Evolutionary conservation across 2,329 filamentous ascomycete genomes (phyloP).

Genomic region (Ceratocystis ficicola): DNA sequence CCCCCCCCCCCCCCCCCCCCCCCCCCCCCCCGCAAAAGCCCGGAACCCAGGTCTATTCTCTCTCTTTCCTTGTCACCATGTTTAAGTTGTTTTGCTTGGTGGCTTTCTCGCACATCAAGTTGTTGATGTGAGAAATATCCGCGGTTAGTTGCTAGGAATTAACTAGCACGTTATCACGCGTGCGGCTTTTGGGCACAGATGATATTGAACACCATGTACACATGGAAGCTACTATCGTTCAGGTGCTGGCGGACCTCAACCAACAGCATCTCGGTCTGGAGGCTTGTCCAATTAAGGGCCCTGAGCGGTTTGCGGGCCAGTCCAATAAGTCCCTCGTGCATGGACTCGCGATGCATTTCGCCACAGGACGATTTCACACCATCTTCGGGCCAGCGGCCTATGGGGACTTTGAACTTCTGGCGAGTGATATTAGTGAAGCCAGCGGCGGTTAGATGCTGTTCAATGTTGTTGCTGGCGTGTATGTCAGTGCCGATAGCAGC

Average conservation of each 20-base stretch:
- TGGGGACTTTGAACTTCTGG: constrained; percentile 36
- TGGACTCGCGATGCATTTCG: constrained; percentile 34
- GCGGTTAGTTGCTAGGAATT: too few species aligned
- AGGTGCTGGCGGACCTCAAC: constrained; percentile 33
- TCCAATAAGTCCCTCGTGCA: constrained; percentile 33
- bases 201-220: constrained; percentile 33
- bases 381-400: constrained; percentile 37
- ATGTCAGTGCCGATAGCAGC: constrained; percentile 34
- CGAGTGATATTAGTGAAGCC: constrained; percentile 35
- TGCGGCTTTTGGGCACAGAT: constrained; percentile 32
- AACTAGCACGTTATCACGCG: background rate
- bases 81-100: background rate
- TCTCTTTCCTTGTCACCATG: background rate
- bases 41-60: background rate
- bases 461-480: constrained; percentile 31
- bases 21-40: too few species aligned
- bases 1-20: too few species aligned
- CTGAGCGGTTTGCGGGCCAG: constrained; percentile 32
- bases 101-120: background rate
- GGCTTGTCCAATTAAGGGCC: constrained; percentile 32
- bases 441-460: constrained; percentile 30
- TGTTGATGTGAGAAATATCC: too few species aligned
- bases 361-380: constrained; percentile 35
- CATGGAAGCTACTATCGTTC: constrained; percentile 30
- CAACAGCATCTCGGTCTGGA: constrained; percentile 36